Evolutionary conservation across 2,329 filamentous ascomycete genomes (phyloP), one percentile per base, ranked within the genome.

Genomic region (Diaporthe citrichinensis): DNA sequence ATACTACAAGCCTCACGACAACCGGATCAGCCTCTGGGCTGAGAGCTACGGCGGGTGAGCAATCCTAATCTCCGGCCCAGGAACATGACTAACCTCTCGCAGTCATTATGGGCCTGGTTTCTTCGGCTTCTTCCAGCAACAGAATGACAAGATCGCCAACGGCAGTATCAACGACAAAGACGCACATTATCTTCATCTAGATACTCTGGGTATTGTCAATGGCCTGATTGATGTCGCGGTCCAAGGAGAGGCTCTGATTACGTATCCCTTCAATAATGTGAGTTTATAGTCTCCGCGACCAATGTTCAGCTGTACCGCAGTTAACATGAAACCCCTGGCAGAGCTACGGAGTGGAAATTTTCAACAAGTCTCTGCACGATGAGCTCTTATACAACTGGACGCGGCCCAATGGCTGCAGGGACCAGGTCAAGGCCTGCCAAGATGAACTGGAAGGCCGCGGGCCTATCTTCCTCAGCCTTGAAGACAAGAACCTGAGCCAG

Each of bases 191-290:
- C 65, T 80, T 46, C 76, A 78, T 25, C 78, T 90, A 4, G 88
- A 91, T 76, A 90, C 89, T 0, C 80, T 91, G 2, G 84, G 89
- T 0, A 88, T 92, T 75, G 87, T 90, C 75, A 91, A 91, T 75
- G 89, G 88, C 34, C 90, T 89, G 76, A 83, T 90, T 28, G 90
- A 91, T 78, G 82, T 86, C 31, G 83, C 86, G 4, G 83, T 87
- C 1, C 86, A 89, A 79, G 84, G 84, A 74, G 85, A 86, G 1
- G 84, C 83, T 44, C 90, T 89, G 78, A 85, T 87, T 2, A 81
- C 87, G 2, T 88, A 90, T 78, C 86, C 89, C 0, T 88, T 87
- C 80, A 91, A 91, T 81, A 92, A 92, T 77, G 91, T 15, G 46
- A 61, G 77, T 71, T 2, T 25, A n/a, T n/a, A n/a, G n/a, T n/a